Conservation (phyloP, 768 basidiomycete species). For the Pleurotus eryngii region DNA sequence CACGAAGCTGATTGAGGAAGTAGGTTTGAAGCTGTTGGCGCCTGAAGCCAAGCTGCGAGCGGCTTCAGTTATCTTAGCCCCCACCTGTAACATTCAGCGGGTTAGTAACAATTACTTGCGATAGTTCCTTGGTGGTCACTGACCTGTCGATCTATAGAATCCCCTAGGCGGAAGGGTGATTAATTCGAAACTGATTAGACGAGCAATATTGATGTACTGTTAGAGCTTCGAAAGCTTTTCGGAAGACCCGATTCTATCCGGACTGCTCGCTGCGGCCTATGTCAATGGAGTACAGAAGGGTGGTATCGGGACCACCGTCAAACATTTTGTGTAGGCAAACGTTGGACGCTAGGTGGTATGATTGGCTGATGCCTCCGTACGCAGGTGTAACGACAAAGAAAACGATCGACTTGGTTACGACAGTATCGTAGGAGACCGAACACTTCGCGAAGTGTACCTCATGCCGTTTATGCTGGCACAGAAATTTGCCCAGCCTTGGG, state of each 20-base stretch:
- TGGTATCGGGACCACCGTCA: conserved; percentile 77
- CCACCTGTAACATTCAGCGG: conserved; percentile 84
- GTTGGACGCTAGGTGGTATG: too few species aligned
- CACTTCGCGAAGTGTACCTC: conserved; percentile 72
- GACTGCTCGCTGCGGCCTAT: conserved; percentile 66
- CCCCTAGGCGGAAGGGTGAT: conserved; percentile 68
- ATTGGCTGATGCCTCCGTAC: too few species aligned
- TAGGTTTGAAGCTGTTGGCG: conserved; percentile 64
- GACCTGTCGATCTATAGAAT: conserved; percentile 35
- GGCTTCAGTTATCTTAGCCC: conserved; percentile 69
- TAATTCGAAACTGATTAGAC: conserved; percentile 1
- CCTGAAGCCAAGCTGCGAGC: conserved; percentile 68
- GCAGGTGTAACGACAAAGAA: conserved; percentile 78
- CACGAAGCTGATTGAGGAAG: conserved; percentile 54
- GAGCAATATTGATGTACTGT: neutral
- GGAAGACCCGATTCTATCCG: conserved; percentile 74
- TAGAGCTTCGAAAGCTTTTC: conserved; percentile 79
- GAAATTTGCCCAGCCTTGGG: conserved; percentile 61
- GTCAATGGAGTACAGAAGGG: conserved; percentile 73
- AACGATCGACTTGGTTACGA: conserved; percentile 71
- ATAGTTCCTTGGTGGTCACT: neutral
- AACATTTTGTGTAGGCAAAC: conserved; percentile 68
- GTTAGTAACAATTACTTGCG: conserved; percentile 28
- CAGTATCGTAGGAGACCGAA: conserved; percentile 59
- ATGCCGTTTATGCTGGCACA: conserved; percentile 77